Percentiles rank a stretch among this genome's conserved stretches.
phyloP scores from a whole-genome alignment of 2,329 filamentous ascomycete genomes.

The Coleophoma eucalyptorum region DNA sequence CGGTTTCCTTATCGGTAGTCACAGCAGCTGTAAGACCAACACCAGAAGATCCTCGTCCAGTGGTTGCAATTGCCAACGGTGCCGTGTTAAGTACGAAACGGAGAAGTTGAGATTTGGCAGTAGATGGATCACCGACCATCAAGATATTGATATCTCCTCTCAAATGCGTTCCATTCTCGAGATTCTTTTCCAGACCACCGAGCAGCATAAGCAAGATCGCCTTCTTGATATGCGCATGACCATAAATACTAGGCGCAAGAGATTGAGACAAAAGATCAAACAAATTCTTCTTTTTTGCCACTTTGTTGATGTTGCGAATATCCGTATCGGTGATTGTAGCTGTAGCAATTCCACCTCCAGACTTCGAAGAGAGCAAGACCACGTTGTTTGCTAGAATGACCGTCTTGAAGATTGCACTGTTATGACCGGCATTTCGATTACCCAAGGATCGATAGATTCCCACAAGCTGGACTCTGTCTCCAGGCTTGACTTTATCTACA shows the following conservation, averaged over 20 bases:
- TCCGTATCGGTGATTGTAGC: constrained; percentile 93
- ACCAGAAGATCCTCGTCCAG: constrained; percentile 91
- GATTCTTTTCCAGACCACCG: constrained; percentile 95
- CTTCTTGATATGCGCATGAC: constrained; percentile 97
- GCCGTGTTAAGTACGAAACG: constrained; percentile 97
- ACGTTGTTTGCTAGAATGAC: constrained; percentile 92
- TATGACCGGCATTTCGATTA: constrained; percentile 87
- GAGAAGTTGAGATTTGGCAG: constrained; percentile 95
- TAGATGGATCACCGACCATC: constrained; percentile 98
- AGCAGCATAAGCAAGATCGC: constrained; percentile 93
- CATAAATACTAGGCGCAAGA: constrained; percentile 92
- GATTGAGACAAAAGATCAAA: constrained; percentile 93
- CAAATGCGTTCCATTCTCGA: constrained; percentile 96
- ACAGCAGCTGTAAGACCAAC: constrained; percentile 97
- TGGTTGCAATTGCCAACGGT: constrained; percentile 93
- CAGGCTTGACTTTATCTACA: constrained; percentile 91
- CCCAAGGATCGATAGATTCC: constrained; percentile 92
- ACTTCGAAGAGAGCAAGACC: constrained; percentile 91
- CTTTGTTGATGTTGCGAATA: constrained; percentile 97
- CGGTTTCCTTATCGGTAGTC: constrained; percentile 95
- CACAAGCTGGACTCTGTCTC: constrained; percentile 94
- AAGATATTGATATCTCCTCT: constrained; percentile 98
- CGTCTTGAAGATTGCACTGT: constrained; percentile 92
- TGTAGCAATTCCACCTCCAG: constrained; percentile 88
- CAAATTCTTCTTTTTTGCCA: constrained; percentile 89